Evolutionary conservation across 257 asterid genomes (phyloP).

Genomic region (Echites panduratus): DNA sequence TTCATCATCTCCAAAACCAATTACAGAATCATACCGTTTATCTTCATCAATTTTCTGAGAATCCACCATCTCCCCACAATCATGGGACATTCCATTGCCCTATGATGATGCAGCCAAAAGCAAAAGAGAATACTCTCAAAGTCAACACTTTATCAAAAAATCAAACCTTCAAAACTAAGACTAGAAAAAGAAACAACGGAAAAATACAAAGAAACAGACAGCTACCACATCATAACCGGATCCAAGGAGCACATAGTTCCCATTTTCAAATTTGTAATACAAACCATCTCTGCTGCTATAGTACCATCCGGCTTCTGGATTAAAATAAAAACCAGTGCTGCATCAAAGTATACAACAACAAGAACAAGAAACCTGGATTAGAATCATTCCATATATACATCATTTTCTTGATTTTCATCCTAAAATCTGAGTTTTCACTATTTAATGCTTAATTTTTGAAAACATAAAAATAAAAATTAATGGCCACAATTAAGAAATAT

Average conservation of each 20-base stretch:
- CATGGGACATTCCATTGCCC: constrained; percentile 20
- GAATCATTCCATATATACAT: too few species aligned
- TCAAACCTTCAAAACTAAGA: not conserved
- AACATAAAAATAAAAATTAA: not conserved
- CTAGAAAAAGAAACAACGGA: not conserved
- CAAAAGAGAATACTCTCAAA: not conserved
- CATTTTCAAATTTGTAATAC: constrained; percentile 83
- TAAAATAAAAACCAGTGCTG: constrained; percentile 94
- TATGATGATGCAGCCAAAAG: constrained; percentile 1
- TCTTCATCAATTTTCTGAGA: constrained; percentile 11
- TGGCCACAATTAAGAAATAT: not conserved
- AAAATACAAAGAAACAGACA: not conserved
- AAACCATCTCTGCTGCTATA: constrained; percentile 74
- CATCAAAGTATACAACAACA: constrained; percentile 18
- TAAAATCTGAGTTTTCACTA: not conserved
- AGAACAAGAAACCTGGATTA: not conserved
- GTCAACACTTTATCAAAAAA: not conserved
- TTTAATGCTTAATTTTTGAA: not conserved
- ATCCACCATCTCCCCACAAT: constrained; percentile 12
- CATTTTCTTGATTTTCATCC: not conserved
- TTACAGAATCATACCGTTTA: not conserved
- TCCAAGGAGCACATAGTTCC: constrained; percentile 67
- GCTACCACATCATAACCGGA: constrained; percentile 46
- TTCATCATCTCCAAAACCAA: constrained; percentile 8
- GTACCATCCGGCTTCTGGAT: constrained; percentile 84